phyloP scores from a whole-genome alignment of 1,139 yeast genomes.

The Blastobotrys serpentis region DNA sequence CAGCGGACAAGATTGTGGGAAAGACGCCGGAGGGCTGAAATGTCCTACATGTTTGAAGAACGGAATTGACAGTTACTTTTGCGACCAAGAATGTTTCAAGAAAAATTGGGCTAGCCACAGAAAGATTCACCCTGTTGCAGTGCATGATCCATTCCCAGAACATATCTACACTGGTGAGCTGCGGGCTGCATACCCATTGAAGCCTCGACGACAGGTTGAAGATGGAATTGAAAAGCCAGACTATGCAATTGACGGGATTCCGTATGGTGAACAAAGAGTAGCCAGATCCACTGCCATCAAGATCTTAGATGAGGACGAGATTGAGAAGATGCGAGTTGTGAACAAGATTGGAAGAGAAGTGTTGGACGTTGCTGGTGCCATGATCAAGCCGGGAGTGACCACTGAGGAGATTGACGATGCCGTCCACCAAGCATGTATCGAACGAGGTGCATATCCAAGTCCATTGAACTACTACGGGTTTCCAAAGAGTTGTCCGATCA shows the following conservation, averaged over 20 bases:
- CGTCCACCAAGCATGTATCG: slow-evolving; percentile 84
- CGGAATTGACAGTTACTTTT: slow-evolving; percentile 62
- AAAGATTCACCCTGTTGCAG: slow-evolving; percentile 47
- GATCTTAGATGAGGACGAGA: slow-evolving; percentile 60
- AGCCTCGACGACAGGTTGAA: slow-evolving; percentile 70
- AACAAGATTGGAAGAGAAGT: slow-evolving; percentile 82
- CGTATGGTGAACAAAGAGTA: slow-evolving; percentile 70
- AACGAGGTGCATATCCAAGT: slow-evolving; percentile 90
- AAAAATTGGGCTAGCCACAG: slow-evolving; percentile 65
- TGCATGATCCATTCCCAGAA: slow-evolving; percentile 81
- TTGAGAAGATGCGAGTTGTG: slow-evolving; percentile 70
- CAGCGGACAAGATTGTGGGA: slow-evolving; percentile 63
- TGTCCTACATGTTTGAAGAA: slow-evolving; percentile 90
- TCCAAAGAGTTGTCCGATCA: slow-evolving; percentile 91
- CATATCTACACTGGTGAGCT: slow-evolving; percentile 71
- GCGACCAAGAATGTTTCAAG: slow-evolving; percentile 84
- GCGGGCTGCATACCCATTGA: slow-evolving; percentile 78
- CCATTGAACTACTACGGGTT: slow-evolving; percentile 93
- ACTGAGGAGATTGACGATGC: slow-evolving; percentile 89
- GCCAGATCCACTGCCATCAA: slow-evolving; percentile 69
- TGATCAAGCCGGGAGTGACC: slow-evolving; percentile 81
- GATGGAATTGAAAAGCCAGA: slow-evolving; percentile 75
- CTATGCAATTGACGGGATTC: slow-evolving; percentile 78
- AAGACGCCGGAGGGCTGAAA: slow-evolving; percentile 72
- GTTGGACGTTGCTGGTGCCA: slow-evolving; percentile 81